Evolutionary conservation across 768 basidiomycete genomes (phyloP).

Genomic region (Lyophyllum semitale): DNA sequence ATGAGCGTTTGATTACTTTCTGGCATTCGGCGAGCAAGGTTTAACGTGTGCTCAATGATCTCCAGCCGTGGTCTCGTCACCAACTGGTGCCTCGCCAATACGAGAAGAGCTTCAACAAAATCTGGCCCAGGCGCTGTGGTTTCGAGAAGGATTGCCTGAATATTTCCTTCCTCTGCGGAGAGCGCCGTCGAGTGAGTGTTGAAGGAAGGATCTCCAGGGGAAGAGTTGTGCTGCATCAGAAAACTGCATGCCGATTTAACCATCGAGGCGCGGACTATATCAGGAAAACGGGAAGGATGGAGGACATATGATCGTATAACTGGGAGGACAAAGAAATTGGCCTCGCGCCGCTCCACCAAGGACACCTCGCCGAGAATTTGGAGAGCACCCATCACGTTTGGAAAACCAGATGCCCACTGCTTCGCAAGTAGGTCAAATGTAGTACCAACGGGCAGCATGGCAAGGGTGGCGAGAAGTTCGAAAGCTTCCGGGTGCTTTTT

Average conservation of each 20-base stretch:
- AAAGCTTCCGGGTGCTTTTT: not conserved
- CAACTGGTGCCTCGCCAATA: conserved; percentile 17
- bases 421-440: conserved; percentile 4
- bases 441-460: conserved; percentile 26
- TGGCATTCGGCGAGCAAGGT: not conserved
- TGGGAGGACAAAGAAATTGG: conserved; percentile 16
- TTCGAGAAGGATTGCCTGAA: conserved; percentile 15
- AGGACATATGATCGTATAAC: conserved; percentile 19
- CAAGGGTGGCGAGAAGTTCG: conserved; percentile 17
- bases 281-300: conserved; percentile 6
- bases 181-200: conserved; percentile 4
- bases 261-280: conserved; percentile 1
- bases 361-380: not conserved
- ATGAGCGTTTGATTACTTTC: not conserved
- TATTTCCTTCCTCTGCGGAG: conserved; percentile 12
- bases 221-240: conserved; percentile 12
- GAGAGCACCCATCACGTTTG: conserved; percentile 4
- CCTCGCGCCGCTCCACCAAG: not conserved
- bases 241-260: conserved; percentile 11
- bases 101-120: conserved; percentile 19
- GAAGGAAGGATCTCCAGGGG: conserved; percentile 11
- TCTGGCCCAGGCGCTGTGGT: not conserved
- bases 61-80: conserved; percentile 17
- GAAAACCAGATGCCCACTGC: conserved; percentile 11
- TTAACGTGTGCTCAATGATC: conserved; percentile 8